Percentiles rank a stretch among this genome's conserved stretches.
Evolutionary conservation across 768 basidiomycete genomes (phyloP).

Genomic region (Tephrocybe sp.): DNA sequence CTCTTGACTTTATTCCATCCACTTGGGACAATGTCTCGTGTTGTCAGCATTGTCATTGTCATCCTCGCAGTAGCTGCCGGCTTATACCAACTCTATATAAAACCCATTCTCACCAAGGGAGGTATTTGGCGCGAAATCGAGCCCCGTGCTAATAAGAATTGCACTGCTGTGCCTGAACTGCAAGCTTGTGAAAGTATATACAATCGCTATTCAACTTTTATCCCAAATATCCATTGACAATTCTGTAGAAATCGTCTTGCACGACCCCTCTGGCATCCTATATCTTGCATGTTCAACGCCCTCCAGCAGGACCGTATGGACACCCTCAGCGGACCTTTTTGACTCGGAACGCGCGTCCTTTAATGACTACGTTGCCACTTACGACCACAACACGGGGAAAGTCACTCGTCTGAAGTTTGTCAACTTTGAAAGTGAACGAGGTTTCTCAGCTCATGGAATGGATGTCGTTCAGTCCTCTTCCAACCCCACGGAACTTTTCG

Average conservation of each 20-base stretch:
- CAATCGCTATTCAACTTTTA: slow-evolving; percentile 16
- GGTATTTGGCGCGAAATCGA: slow-evolving; percentile 47
- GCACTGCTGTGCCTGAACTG: slow-evolving; percentile 49
- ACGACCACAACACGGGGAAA: slow-evolving; percentile 44
- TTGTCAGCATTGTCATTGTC: slow-evolving; percentile 32
- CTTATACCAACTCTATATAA: slow-evolving; percentile 46
- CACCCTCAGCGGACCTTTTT: slow-evolving; percentile 37
- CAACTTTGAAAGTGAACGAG: slow-evolving; percentile 37
- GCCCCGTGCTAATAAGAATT: slow-evolving; percentile 45
- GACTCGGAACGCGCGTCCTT: slow-evolving; percentile 32
- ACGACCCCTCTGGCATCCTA: slow-evolving; percentile 51
- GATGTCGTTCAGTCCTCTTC: slow-evolving; percentile 57
- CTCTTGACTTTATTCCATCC: too few relatives aligned
- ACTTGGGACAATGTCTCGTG: slow-evolving; percentile 8
- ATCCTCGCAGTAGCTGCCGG: slow-evolving; percentile 39
- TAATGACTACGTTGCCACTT: slow-evolving; percentile 58
- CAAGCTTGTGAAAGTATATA: slow-evolving; percentile 64
- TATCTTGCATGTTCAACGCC: slow-evolving; percentile 65
- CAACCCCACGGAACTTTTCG: slow-evolving; percentile 48
- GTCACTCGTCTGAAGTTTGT: slow-evolving; percentile 44
- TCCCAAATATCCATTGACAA: background rate
- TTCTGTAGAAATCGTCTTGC: slow-evolving; percentile 52
- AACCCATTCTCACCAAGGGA: slow-evolving; percentile 36
- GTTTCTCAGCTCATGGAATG: slow-evolving; percentile 63
- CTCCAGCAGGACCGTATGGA: slow-evolving; percentile 48